phyloP scores from a whole-genome alignment of 441 rosid genomes.

The Populus hybrid region DNA sequence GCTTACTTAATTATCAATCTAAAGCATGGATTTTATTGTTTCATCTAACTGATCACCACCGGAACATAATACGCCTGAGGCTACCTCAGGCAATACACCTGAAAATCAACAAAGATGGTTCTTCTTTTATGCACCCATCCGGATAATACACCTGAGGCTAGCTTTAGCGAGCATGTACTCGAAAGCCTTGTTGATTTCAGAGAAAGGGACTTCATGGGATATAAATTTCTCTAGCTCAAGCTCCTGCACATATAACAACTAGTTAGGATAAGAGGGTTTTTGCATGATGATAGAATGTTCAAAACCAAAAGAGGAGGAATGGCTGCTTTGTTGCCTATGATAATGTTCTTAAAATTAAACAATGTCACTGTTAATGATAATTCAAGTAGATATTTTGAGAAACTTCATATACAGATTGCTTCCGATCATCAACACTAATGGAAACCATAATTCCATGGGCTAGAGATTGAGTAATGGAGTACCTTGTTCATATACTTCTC shows the following conservation, averaged over 20 bases:
- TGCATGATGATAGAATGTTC: neutral
- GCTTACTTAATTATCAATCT: too few species aligned
- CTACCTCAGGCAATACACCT: too few species aligned
- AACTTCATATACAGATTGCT: neutral
- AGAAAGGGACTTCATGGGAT: conserved; percentile 33
- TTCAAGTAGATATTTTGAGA: neutral
- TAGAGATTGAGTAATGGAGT: neutral
- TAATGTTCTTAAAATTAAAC: neutral
- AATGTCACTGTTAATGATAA: neutral
- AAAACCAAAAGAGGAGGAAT: neutral
- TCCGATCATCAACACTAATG: neutral
- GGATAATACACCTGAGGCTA: conserved; percentile 32
- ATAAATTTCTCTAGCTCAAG: conserved; percentile 42
- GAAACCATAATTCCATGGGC: neutral
- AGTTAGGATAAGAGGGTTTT: neutral
- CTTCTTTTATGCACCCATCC: conserved; percentile 13
- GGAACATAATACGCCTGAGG: too few species aligned
- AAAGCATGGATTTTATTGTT: too few species aligned
- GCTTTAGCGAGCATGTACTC: conserved; percentile 35
- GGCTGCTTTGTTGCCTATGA: neutral
- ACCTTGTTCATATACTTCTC: conserved; percentile 39
- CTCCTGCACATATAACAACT: conserved; percentile 16
- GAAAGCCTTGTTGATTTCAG: conserved; percentile 39
- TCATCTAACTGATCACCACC: too few species aligned
- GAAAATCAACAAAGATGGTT: too few species aligned